Percentiles rank a stretch among this genome's conserved stretches.
Evolutionary conservation across 805 yeast species (phyloP).

Genomic region (Candida nanaspora): DNA sequence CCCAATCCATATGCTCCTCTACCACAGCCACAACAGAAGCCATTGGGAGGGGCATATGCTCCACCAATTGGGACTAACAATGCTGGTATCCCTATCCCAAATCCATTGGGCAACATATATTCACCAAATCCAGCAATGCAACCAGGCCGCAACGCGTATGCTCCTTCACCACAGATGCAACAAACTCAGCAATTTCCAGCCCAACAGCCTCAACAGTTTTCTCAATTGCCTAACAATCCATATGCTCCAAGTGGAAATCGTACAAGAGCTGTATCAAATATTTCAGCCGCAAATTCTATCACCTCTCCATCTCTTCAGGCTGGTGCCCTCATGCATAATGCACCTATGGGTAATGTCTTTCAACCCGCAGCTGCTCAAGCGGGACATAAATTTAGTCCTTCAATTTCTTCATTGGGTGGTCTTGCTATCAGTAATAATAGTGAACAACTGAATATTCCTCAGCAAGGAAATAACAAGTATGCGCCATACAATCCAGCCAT

Average conservation of each 20-base stretch:
- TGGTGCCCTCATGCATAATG: not conserved
- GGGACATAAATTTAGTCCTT: not conserved
- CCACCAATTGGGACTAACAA: not conserved
- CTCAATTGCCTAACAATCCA: slow-evolving; percentile 13
- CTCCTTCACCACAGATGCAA: too few relatives aligned
- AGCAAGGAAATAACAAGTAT: slow-evolving; percentile 8
- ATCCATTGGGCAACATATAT: too few relatives aligned
- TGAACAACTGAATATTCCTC: not conserved
- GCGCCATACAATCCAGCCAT: slow-evolving; percentile 10
- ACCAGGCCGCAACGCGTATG: too few relatives aligned
- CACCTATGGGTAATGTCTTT: slow-evolving; percentile 2
- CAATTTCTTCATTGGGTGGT: not conserved
- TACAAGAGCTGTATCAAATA: slow-evolving; percentile 15
- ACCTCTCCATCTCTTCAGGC: slow-evolving; percentile 1
- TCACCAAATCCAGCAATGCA: too few relatives aligned
- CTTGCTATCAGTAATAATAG: not conserved
- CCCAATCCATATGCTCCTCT: slow-evolving; percentile 1
- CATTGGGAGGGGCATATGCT: not conserved
- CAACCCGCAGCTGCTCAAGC: not conserved
- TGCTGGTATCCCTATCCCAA: too few relatives aligned
- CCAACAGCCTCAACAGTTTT: too few relatives aligned
- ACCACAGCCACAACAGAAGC: not conserved
- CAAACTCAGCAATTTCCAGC: too few relatives aligned
- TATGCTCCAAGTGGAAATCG: slow-evolving; percentile 28
- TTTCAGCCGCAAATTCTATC: slow-evolving; percentile 5